Evolutionary conservation across 257 asterid genomes (phyloP), one percentile per base, ranked within the genome.

Genomic region (Rehmannia glutinosa): DNA sequence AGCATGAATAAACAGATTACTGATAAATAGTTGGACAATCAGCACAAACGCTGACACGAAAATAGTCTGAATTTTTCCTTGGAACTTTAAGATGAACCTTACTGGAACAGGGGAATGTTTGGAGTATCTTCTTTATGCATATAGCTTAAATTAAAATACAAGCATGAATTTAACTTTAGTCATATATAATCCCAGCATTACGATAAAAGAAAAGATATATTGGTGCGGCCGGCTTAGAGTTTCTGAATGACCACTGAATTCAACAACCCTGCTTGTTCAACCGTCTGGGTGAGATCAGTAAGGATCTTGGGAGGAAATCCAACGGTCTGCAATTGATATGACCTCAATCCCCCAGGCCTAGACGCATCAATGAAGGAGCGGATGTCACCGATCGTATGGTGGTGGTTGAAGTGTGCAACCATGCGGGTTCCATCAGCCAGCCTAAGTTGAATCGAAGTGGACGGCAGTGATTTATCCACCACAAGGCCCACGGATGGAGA

Each of bases 341-440:
- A 56, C 66, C 84, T 65, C 16, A 80, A 16, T 3, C 83, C 92
- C 1, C 88, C 86, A 0, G 93, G 95, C 75, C 98, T 80, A 3
- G 98, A 91, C 39, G 96, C 89, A 66, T 91, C 86, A 19, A 94
- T 86, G 82, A 89, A 87, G 64, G 86, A 62, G 5, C 87, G 89
- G 54, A 91, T 77, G 55, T 94, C 90, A 8, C 80, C 87, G 6
- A 94, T 68, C 0, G 96, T 87, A 11, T 94, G 97, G 78, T 82
- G 84, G 73, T 81, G 72, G 75, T 94, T 94, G 91, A 94, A 94
- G 75, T 75, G 96, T 5, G 96, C 90, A 36, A 91, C 94, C 92
- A 95, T 81, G 68, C 98, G 97, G 43, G 96, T 91, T 41, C 99
- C 99, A 80, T 95, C 98, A 49, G 89, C 90, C 74, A 95, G 78